Evolutionary conservation across 495 filamentous ascomycete species (phyloP).

Genomic region (Achaetomiella virescens): DNA sequence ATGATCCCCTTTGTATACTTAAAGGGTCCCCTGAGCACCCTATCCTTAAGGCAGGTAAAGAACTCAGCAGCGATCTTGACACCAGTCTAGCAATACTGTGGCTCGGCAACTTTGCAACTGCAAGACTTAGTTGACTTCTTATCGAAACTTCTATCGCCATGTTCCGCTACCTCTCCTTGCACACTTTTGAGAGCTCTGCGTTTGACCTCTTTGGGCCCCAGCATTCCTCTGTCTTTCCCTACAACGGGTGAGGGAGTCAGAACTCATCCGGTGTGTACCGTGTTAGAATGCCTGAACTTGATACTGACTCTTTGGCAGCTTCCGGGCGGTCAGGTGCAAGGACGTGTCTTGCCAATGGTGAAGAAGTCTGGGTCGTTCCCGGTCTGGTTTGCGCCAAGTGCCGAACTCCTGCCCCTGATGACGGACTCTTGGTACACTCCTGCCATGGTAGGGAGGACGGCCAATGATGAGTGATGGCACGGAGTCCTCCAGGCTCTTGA

Average conservation of each 20-base stretch:
- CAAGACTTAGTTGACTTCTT: background rate
- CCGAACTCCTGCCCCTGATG: slow-evolving; percentile 28
- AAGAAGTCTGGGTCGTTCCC: slow-evolving; percentile 47
- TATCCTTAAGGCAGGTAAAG: too few species aligned
- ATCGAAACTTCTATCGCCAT: background rate
- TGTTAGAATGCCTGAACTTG: too few species aligned
- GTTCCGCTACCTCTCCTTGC: background rate
- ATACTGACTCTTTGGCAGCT: slow-evolving; percentile 8
- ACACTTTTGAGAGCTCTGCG: background rate
- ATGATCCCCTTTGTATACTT: too few species aligned
- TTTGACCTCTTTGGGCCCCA: background rate
- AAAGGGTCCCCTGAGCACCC: too few species aligned
- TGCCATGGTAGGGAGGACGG: background rate
- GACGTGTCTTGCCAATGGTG: slow-evolving; percentile 36
- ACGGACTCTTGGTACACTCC: background rate
- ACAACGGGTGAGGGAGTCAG: background rate
- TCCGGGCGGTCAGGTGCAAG: slow-evolving; percentile 28
- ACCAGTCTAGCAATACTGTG: too few species aligned
- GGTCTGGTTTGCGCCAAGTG: slow-evolving; percentile 42
- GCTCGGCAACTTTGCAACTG: too few species aligned
- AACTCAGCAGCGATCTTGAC: too few species aligned
- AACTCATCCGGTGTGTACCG: slow-evolving; percentile 1
- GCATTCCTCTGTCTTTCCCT: background rate
- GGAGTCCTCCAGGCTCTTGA: background rate
- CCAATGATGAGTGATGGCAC: background rate